These are phyloP conservation scores for Mucor velutinosus DNA, from an alignment of 371 early-diverging fungal species.

Conservation along the genomic window DNA sequence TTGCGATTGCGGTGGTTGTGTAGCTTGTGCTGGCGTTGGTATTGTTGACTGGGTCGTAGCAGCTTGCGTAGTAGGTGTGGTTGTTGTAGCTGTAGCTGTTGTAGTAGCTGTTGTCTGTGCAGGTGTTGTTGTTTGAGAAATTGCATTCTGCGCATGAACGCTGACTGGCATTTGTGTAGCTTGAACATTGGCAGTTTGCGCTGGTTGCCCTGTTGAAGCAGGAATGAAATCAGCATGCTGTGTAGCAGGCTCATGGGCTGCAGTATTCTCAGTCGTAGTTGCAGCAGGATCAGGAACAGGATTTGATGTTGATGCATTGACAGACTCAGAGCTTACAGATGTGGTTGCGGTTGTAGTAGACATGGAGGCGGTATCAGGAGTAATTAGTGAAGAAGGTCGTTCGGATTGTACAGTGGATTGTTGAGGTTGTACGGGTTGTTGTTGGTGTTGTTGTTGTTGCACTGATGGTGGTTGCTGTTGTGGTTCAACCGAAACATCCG, in stretches of 20 bases:
- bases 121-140: neutral
- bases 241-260: neutral
- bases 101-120: neutral
- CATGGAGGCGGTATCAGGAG: neutral
- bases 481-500: constrained; percentile 4
- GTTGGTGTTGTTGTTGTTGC: neutral
- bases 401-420: neutral
- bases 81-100: neutral
- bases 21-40: neutral
- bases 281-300: neutral
- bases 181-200: neutral
- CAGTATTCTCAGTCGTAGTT: neutral
- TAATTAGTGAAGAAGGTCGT: neutral
- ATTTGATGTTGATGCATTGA: neutral
- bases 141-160: neutral
- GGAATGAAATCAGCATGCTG: neutral
- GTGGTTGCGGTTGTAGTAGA: neutral
- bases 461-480: constrained; percentile 1
- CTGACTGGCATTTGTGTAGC: neutral
- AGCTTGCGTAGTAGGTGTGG: neutral
- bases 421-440: neutral
- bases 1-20: neutral
- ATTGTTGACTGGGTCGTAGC: neutral
- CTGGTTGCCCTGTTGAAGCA: neutral
- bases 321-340: neutral